Evolutionary conservation across 2,329 filamentous ascomycete species (phyloP).

Genomic region (Exophiala lecanii-corni): DNA sequence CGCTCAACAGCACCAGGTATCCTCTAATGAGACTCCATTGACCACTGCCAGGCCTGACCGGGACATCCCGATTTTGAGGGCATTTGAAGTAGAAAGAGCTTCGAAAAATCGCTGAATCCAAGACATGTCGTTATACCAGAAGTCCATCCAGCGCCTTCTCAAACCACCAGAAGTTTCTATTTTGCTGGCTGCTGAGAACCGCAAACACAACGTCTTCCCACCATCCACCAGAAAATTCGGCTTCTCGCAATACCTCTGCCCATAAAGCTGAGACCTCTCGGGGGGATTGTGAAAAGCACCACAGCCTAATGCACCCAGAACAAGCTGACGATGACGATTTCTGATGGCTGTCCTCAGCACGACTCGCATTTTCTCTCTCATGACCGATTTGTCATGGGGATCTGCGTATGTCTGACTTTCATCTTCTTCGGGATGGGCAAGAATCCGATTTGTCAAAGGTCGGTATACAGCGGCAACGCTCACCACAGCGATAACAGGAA

Average conservation of each 20-base stretch:
- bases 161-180: conserved; percentile 22
- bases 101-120: not conserved
- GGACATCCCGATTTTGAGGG: not conserved
- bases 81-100: not conserved
- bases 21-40: not conserved
- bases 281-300: conserved; percentile 62
- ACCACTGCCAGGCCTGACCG: not conserved
- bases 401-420: conserved; percentile 36
- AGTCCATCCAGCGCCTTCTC: conserved; percentile 18
- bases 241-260: conserved; percentile 55
- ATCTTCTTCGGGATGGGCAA: conserved; percentile 1
- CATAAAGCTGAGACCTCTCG: conserved; percentile 60
- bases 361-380: conserved; percentile 60
- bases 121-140: conserved; percentile 9
- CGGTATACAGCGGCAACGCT: conserved; percentile 54
- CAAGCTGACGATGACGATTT: conserved; percentile 53
- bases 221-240: conserved; percentile 61
- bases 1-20: not conserved
- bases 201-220: conserved; percentile 64
- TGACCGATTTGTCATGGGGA: conserved; percentile 47
- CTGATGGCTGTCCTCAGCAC: conserved; percentile 56
- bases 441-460: conserved; percentile 31
- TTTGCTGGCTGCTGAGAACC: conserved; percentile 41
- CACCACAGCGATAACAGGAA: conserved; percentile 56
- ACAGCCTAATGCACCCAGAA: conserved; percentile 66